Evolutionary conservation across 108 stramenopile genomes (phyloP), one percentile per base, ranked within the genome.

Genomic region (Halocafeteria seosinensis): DNA sequence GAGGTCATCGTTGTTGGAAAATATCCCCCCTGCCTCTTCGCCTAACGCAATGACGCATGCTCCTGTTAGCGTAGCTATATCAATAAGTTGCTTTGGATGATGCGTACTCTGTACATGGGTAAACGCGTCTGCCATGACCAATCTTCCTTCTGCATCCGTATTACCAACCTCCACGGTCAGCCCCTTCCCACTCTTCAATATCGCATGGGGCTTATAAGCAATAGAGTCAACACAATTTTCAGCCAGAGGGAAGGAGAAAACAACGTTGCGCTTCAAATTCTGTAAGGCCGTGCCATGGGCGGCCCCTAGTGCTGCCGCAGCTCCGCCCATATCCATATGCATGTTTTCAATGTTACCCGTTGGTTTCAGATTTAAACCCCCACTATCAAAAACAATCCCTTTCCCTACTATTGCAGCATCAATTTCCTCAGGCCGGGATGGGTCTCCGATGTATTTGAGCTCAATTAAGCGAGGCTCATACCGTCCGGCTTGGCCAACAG

Each of bases 291-390:
- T n/a, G n/a, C n/a, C n/a, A n/a, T n/a, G n/a, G 17, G 93, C 93
- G 26, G 88, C 88, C 3, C 93, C 91, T 17, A 86, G 63, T 21
- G 77, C 78, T 25, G 84, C 85, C 9, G 83, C 91, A 29, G 83
- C 73, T 13, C 97, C 97, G 21, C 97, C 97, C 78, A 94, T 94
- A 69, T 99, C 97, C 62, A 99, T 91, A 74, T 99, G 95, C 97
- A 99, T 99, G 33, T 91, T 69, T 68, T 94, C 94, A 82, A 99
- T 99, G 91, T 90, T 77, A 11, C 67, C 70, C 11, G 76, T 68
- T 2, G 87, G 87, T 78, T 99, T 99, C 76, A 99, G 90, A 68
- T 99, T 95, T 86, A 94, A 94, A n/a, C 97, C 97, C 47, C 97
- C 97, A 27, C 88, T 87, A 71, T 98, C 97, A 70, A 95, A 98